phyloP scores from a whole-genome alignment of 106 monocot species.

The Allium fistulosum region DNA sequence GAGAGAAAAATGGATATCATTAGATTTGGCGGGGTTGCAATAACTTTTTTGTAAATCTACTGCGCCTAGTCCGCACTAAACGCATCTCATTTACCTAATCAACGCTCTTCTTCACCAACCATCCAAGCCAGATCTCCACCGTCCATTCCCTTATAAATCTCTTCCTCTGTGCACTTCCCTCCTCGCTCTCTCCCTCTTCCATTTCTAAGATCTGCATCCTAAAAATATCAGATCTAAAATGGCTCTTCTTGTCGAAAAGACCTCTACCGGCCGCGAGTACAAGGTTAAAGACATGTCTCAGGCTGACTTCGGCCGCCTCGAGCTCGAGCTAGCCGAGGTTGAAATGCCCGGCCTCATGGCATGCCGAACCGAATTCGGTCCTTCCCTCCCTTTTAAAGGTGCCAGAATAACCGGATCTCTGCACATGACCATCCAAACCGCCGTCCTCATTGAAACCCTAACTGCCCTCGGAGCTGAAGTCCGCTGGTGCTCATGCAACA shows the following conservation, averaged over 20 bases:
- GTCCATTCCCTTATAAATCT: no score
- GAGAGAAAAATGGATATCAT: no score
- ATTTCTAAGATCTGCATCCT: no score
- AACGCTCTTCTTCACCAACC: no score
- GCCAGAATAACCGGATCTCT: constrained; percentile 50
- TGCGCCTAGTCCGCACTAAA: no score
- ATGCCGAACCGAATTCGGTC: constrained; percentile 38
- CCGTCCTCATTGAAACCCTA: constrained; percentile 78
- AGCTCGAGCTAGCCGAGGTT: constrained; percentile 54
- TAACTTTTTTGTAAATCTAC: no score
- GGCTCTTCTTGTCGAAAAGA: constrained; percentile 34
- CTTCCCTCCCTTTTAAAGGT: constrained; percentile 36
- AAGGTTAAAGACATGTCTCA: constrained; percentile 47
- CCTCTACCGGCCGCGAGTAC: constrained; percentile 43
- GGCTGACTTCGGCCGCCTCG: constrained; percentile 50
- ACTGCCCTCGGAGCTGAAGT: constrained; percentile 76
- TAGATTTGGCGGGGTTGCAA: no score
- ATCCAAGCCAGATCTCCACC: no score
- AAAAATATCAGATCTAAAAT: neutral
- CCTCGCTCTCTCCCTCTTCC: no score
- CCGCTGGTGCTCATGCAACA: constrained; percentile 87
- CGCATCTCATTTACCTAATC: no score
- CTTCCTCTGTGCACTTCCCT: no score
- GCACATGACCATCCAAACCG: constrained; percentile 87
- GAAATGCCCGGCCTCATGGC: constrained; percentile 46